Conservation (phyloP, 768 basidiomycete species). For the Pleurotus giganteus region DNA sequence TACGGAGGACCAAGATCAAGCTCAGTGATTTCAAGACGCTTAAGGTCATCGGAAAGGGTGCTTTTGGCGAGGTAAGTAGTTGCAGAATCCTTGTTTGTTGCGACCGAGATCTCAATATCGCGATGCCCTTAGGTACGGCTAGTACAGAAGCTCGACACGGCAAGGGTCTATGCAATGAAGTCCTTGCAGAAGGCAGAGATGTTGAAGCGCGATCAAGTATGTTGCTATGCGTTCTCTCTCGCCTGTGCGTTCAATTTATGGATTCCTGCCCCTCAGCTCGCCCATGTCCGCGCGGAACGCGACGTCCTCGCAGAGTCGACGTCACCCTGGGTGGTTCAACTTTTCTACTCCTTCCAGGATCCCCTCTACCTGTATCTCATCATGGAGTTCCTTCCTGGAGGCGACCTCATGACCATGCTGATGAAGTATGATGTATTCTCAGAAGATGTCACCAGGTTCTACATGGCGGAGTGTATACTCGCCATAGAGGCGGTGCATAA, state of each 20-base stretch:
- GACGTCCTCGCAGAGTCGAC: conserved; percentile 97
- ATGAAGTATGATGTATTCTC: conserved; percentile 99
- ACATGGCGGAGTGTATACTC: conserved; percentile 97
- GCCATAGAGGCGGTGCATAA: conserved; percentile 98
- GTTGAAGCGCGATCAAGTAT: conserved; percentile 98
- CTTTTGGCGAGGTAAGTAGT: conserved; percentile 85
- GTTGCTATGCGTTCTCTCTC: conserved; percentile 17
- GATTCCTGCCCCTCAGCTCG: conserved; percentile 55
- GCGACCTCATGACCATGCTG: conserved; percentile 99
- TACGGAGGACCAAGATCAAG: conserved; percentile 91
- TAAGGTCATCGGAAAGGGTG: conserved; percentile 98
- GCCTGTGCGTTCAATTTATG: conserved; percentile 3
- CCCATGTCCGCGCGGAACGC: conserved; percentile 95
- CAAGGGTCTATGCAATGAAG: conserved; percentile 99
- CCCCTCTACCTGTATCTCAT: conserved; percentile 93
- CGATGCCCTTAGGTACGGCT: conserved; percentile 67
- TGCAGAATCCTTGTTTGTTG: background rate
- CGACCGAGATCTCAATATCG: conserved; percentile 1
- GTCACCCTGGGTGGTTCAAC: conserved; percentile 95
- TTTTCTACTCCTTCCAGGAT: conserved; percentile 99
- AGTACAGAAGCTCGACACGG: conserved; percentile 96
- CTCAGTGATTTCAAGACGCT: conserved; percentile 92
- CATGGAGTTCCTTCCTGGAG: conserved; percentile 85
- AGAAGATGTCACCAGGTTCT: conserved; percentile 97
- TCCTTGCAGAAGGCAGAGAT: conserved; percentile 97